phyloP scores from a whole-genome alignment of 306 rosid species.

The Cercis canadensis region DNA sequence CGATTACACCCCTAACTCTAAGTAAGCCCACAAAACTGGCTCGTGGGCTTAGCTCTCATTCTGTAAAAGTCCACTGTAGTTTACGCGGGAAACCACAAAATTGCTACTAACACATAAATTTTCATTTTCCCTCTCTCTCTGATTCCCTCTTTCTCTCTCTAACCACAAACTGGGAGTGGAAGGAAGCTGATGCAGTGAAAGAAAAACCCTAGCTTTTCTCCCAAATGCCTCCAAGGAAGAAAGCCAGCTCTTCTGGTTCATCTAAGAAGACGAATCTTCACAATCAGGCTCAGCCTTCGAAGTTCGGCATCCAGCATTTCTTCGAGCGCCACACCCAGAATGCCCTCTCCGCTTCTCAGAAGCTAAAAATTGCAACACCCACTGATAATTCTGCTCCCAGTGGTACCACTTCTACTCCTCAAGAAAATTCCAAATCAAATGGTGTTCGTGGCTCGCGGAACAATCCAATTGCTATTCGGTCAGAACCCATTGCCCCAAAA shows the following conservation, averaged over 20 bases:
- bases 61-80: neutral
- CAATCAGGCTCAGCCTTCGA: conserved; percentile 61
- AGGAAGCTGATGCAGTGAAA: conserved; percentile 18
- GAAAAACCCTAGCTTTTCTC: conserved; percentile 26
- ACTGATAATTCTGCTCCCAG: conserved; percentile 6
- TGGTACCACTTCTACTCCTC: conserved; percentile 12
- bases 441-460: conserved; percentile 12
- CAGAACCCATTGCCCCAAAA: conserved; percentile 15
- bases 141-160: neutral
- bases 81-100: conserved; percentile 18
- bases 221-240: conserved; percentile 80
- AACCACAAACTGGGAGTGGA: conserved; percentile 1
- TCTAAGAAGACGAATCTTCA: conserved; percentile 54
- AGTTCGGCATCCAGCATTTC: conserved; percentile 89
- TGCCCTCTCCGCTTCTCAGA: conserved; percentile 58
- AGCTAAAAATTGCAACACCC: conserved; percentile 27
- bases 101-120: no score
- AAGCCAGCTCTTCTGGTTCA: conserved; percentile 44
- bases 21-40: no score
- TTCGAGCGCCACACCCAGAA: conserved; percentile 81
- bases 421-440: neutral
- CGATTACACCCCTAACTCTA: no score
- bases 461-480: neutral
- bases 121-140: neutral
- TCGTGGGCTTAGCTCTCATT: no score